Conservation (phyloP, 352 stramenopile species). For the Pythium chondricola region DNA sequence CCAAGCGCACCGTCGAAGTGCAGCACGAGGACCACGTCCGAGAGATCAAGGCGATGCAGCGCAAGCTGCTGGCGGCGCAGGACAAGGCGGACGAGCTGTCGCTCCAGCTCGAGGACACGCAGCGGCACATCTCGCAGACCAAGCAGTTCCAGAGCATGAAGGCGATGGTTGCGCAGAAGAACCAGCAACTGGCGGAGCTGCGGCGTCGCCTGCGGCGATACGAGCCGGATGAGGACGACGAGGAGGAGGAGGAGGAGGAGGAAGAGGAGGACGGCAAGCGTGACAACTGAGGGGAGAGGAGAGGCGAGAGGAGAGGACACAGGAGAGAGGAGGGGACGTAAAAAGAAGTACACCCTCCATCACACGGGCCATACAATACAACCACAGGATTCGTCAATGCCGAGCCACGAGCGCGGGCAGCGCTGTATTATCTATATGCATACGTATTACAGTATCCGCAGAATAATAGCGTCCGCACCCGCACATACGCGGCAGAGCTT, state of each 20-base stretch:
- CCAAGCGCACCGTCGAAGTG: slow-evolving; percentile 34
- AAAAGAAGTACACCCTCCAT: no score
- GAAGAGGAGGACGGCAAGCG: slow-evolving; percentile 37
- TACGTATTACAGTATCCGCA: no score
- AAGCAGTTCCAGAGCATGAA: slow-evolving; percentile 85
- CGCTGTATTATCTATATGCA: no score
- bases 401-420: no score
- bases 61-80: slow-evolving; percentile 45
- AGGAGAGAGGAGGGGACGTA: no score
- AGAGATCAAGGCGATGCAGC: slow-evolving; percentile 45
- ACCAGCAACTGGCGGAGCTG: slow-evolving; percentile 64
- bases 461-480: no score
- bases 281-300: not conserved
- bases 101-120: slow-evolving; percentile 43
- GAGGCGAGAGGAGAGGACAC: not conserved
- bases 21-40: slow-evolving; percentile 46
- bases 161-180: slow-evolving; percentile 76
- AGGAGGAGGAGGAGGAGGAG: slow-evolving; percentile 43
- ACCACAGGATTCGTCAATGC: no score
- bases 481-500: no score
- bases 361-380: no score
- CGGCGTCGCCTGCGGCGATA: slow-evolving; percentile 67
- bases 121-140: slow-evolving; percentile 68
- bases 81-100: slow-evolving; percentile 54
- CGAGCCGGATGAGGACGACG: slow-evolving; percentile 59